Base-by-base conservation (phyloP, 495 filamentous ascomycete species). In the Stereocaulon alpinum region DNA sequence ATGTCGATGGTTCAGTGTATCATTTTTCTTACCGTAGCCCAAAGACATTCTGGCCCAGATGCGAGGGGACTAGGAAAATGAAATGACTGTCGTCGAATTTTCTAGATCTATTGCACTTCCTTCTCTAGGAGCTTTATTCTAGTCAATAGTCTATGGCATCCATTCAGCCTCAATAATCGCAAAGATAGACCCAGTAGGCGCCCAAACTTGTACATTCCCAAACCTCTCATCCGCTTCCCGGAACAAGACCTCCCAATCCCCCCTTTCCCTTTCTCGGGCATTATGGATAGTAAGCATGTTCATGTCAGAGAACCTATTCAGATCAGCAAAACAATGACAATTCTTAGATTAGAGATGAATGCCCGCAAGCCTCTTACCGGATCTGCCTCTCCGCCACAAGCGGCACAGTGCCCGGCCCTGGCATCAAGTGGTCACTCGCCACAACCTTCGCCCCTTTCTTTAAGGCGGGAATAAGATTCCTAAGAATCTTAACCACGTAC, bases 211-310 rank as follows among this genome's bases (percentile, higher is more conserved):
- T 7, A 66, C 42, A 12, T 41, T 12, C 2, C 12, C 22, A 53
- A 74, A 79, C 7, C 74, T 66, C 4, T 70, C 63, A 34, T 70
- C 70, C 5, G 74, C 80, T 15, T 65, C 64, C 56, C 67, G 57
- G 62, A 83, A 83, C 34, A 83, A 43, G 27, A 64, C 69, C 40
- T 64, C 60, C 56, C 79, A 83, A 55, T 79, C 80, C 5, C 34
- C 62, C 60, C 74, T 74, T 7, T 70, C 73, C 6, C 80, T 70
- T 73, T 83, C 80, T 68, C 78, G 74, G 6, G 80, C 72, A 60
- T 83, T 82, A 45, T 81, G 69, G 40, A 81, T 63, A 2, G 71
- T 69, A 54, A 81, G 66, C 80, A 82, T 82, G 34, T 78, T 75
- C 40, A 81, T 64, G 61, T 83, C 80, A 77, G 81, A 81, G 10